These are phyloP conservation scores for Ustilago esculenta DNA, from an alignment of 1,284 basidiomycete species.

Conservation along the genomic window DNA sequence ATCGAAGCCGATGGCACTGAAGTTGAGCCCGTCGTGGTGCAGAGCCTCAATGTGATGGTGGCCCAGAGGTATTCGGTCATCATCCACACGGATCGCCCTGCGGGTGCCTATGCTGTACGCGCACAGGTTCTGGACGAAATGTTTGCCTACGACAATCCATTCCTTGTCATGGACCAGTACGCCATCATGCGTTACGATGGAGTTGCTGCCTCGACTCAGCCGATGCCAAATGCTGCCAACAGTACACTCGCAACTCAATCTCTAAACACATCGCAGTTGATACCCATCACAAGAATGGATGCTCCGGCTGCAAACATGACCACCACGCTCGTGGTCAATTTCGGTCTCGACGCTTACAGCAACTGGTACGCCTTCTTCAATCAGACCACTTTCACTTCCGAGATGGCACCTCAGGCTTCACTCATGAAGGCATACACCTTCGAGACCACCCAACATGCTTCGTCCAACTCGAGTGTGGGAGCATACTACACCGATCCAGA, in stretches of 20 bases:
- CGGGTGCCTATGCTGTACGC: constrained; percentile 57
- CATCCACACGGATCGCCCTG: constrained; percentile 55
- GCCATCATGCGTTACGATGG: constrained; percentile 68
- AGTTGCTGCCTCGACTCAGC: constrained; percentile 48
- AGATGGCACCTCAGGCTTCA: constrained; percentile 33
- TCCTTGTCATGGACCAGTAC: constrained; percentile 66
- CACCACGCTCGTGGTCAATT: constrained; percentile 38
- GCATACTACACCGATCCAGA: constrained; percentile 34
- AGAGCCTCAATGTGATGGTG: constrained; percentile 68
- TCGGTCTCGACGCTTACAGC: constrained; percentile 36
- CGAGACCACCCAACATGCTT: constrained; percentile 19
- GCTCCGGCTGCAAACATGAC: constrained; percentile 43
- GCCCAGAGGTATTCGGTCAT: constrained; percentile 71
- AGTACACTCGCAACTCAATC: constrained; percentile 21
- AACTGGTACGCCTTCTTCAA: constrained; percentile 53
- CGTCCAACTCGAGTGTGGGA: constrained; percentile 26
- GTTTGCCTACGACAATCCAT: constrained; percentile 65
- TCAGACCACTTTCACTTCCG: constrained; percentile 41
- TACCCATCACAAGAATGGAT: constrained; percentile 27
- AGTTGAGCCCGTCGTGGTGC: constrained; percentile 68
- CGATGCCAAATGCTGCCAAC: constrained; percentile 17
- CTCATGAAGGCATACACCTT: constrained; percentile 35
- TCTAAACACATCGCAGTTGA: constrained; percentile 32
- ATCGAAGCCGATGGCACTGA: constrained; percentile 71
- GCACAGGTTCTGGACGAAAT: constrained; percentile 69